Evolutionary conservation across 1,284 basidiomycete species (phyloP), one percentile per base, ranked within the genome.

Genomic region (Moniliella sp.): DNA sequence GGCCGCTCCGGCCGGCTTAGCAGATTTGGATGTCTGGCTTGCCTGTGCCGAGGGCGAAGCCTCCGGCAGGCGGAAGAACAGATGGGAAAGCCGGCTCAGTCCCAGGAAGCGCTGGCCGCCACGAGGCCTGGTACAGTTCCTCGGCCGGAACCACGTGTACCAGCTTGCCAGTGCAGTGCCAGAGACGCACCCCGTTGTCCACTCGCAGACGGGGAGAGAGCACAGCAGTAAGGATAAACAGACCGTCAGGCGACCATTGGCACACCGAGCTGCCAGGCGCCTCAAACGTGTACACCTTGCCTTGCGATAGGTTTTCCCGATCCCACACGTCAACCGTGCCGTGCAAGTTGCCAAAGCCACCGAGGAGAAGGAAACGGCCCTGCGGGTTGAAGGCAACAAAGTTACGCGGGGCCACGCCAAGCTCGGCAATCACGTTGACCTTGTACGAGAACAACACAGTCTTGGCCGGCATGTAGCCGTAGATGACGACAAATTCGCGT

Each of bases 391-490:
- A 97, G 9, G 76, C 70, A 40, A 93, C 73, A 62, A 80, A 84
- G 64, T 97, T 97, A 62, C 76, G 73, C 29, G 82, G 83, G 15
- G 76, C 72, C 10, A 75, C 67, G 35, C 84, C 84, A 52, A 94
- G 93, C 48, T 91, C 84, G 57, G 86, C 77, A 25, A 91, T 66
- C 3, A 76, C 69, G 40, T 79, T 77, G 39, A 83, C 80, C 28
- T 83, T 78, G 50, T 79, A 74, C 61, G 93, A 83, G 57, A 91
- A 94, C 12, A 91, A 62, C 64, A 78, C 76, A 0, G 76, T 74
- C 62, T 88, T 86, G 10, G 88, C 82, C 1, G 88, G 91, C 81
- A 94, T 94, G 62, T 74, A 94, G 46, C 88, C 86, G 58, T 94
- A 94, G 29, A 84, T 76, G 21, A 94, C 86, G 38, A 75, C 74